Conservation (phyloP, 2,329 filamentous ascomycete genomes). For the Thyridium curvatum region DNA sequence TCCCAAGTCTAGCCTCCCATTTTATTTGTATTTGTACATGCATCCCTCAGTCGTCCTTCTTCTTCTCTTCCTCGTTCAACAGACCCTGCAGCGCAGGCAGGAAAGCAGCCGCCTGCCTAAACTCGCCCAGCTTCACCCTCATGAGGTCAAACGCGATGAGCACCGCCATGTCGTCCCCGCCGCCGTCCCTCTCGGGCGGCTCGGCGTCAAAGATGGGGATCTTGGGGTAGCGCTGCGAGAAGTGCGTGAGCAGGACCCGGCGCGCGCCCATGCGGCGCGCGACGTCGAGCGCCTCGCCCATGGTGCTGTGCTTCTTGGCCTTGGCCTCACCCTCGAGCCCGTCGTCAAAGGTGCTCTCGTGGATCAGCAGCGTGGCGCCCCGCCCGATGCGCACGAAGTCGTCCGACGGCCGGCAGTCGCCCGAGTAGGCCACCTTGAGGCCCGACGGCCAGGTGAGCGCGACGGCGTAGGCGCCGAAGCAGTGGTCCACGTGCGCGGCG, state of each 20-base stretch:
- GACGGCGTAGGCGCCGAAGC: constrained; percentile 68
- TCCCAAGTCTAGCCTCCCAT: too few relatives aligned
- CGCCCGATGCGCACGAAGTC: constrained; percentile 65
- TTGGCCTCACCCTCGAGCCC: constrained; percentile 70
- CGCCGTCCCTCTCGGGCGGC: constrained; percentile 17
- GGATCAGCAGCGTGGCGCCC: constrained; percentile 77
- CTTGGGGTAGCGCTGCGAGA: constrained; percentile 89
- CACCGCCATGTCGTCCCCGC: constrained; percentile 50
- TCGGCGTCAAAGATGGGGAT: constrained; percentile 43
- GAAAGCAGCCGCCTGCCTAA: constrained; percentile 48
- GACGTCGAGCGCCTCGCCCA: constrained; percentile 75
- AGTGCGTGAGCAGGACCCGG: constrained; percentile 83
- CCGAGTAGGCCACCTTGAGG: constrained; percentile 90
- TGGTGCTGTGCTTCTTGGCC: constrained; percentile 88
- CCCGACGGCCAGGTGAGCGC: constrained; percentile 69
- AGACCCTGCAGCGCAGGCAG: constrained; percentile 15
- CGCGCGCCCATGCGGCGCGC: constrained; percentile 73
- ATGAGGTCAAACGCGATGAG: constrained; percentile 76
- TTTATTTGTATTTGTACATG: too few relatives aligned
- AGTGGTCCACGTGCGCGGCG: constrained; percentile 68
- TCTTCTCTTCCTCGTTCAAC: constrained; percentile 9
- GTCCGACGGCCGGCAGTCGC: constrained; percentile 78
- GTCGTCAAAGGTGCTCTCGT: constrained; percentile 95
- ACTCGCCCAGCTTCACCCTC: constrained; percentile 64
- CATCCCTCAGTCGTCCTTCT: constrained; percentile 20